Evolutionary conservation across 768 basidiomycete genomes (phyloP).

Genomic region (Lentinula edodes): DNA sequence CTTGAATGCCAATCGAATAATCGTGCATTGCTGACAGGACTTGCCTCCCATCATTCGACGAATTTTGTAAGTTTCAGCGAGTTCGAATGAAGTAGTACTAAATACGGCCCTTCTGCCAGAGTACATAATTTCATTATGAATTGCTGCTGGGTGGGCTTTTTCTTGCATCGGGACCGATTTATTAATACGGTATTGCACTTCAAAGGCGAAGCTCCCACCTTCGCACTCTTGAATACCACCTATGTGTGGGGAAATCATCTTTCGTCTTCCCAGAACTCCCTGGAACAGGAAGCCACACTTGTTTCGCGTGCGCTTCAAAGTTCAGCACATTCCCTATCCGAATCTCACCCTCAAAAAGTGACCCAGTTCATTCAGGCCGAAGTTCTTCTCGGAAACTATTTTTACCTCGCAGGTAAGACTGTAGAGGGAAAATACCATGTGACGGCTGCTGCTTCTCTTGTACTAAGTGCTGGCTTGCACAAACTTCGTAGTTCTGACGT

Average conservation of each 20-base stretch:
- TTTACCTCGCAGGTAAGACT: constrained; percentile 38
- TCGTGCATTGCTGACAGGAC: not conserved
- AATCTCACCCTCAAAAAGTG: constrained; percentile 32
- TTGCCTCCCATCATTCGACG: not conserved
- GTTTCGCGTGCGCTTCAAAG: constrained; percentile 34
- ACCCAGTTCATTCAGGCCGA: constrained; percentile 44
- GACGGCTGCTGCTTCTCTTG: constrained; percentile 39
- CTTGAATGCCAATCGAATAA: not conserved
- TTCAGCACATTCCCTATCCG: constrained; percentile 30
- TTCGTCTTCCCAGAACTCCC: constrained; percentile 15
- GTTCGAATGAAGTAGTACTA: not conserved
- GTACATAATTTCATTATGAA: constrained; percentile 7
- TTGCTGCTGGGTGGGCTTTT: constrained; percentile 33
- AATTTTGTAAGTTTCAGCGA: not conserved
- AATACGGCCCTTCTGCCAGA: not conserved
- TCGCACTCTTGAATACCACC: constrained; percentile 29
- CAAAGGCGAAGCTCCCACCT: not conserved
- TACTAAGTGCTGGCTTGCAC: constrained; percentile 17
- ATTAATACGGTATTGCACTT: constrained; percentile 12
- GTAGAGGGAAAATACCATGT: constrained; percentile 46
- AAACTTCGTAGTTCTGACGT: constrained; percentile 1
- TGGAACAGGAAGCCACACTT: constrained; percentile 29
- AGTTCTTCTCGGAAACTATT: constrained; percentile 48
- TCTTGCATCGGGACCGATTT: constrained; percentile 37
- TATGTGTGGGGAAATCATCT: constrained; percentile 33